A percentile compares a stretch with the other conserved stretches of the same genome.
Evolutionary conservation across 345 rosid species (phyloP).

Genomic region (Ceriops decandra): DNA sequence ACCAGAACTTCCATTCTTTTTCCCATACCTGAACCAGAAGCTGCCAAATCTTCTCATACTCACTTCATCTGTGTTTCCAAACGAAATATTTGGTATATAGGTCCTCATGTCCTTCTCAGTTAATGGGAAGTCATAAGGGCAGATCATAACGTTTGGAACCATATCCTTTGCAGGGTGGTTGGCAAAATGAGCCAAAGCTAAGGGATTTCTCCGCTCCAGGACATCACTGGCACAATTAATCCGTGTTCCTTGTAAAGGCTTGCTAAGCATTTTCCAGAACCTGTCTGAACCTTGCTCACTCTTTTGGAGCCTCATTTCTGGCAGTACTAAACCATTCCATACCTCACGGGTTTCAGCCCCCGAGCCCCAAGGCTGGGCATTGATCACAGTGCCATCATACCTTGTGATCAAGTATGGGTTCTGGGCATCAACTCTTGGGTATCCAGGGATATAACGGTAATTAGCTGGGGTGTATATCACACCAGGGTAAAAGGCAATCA

Average conservation of each 20-base stretch:
- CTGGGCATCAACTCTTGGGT: constrained; percentile 60
- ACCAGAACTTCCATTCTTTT: constrained; percentile 20
- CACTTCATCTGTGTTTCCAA: constrained; percentile 50
- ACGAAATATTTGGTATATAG: constrained; percentile 66
- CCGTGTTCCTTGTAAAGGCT: constrained; percentile 47
- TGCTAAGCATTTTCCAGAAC: constrained; percentile 68
- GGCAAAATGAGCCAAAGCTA: constrained; percentile 78
- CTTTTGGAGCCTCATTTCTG: constrained; percentile 28
- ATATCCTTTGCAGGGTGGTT: constrained; percentile 67
- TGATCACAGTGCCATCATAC: constrained; percentile 74
- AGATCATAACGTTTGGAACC: constrained; percentile 80
- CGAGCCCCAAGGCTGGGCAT: constrained; percentile 81
- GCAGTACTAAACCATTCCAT: constrained; percentile 48
- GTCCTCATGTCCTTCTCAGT: constrained; percentile 57
- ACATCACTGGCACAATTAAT: constrained; percentile 31
- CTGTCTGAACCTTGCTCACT: constrained; percentile 52
- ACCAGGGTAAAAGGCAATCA: constrained; percentile 86
- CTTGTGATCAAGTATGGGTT: constrained; percentile 77
- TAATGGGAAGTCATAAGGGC: constrained; percentile 79
- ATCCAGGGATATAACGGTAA: constrained; percentile 77
- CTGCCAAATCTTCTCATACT: constrained; percentile 63
- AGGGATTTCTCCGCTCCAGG: constrained; percentile 79
- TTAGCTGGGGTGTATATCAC: constrained; percentile 65
- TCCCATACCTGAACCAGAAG: constrained; percentile 59
- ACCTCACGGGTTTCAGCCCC: constrained; percentile 60